Evolutionary conservation across 306 rosid genomes (phyloP).

Genomic region (Boehmeria nivea): DNA sequence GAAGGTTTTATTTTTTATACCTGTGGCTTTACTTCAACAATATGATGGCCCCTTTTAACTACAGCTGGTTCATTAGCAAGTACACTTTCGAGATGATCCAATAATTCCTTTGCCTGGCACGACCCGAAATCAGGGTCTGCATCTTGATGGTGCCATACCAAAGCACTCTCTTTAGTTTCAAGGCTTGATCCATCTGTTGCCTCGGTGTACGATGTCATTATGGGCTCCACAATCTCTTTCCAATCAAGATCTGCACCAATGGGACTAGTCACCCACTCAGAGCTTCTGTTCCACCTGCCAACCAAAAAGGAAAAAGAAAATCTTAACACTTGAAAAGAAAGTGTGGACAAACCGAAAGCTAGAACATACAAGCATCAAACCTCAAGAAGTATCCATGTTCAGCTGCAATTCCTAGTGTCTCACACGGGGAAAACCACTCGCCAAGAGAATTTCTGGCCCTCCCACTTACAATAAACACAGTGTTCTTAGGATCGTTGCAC

Average conservation of each 20-base stretch:
- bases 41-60: slow-evolving; percentile 67
- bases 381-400: slow-evolving; percentile 85
- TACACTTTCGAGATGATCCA: slow-evolving; percentile 69
- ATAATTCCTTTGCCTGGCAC: slow-evolving; percentile 74
- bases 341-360: too few species aligned
- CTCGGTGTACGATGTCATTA: slow-evolving; percentile 67
- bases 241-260: slow-evolving; percentile 61
- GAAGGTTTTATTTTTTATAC: slow-evolving; percentile 25
- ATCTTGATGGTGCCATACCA: slow-evolving; percentile 92
- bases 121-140: slow-evolving; percentile 91
- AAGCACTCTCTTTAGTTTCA: slow-evolving; percentile 66
- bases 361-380: slow-evolving; percentile 36
- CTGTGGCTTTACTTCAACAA: slow-evolving; percentile 92
- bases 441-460: slow-evolving; percentile 61
- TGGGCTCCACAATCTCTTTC: slow-evolving; percentile 69
- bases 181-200: slow-evolving; percentile 80
- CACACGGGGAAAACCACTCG: slow-evolving; percentile 69
- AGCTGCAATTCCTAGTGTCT: slow-evolving; percentile 74
- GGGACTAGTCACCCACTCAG: slow-evolving; percentile 67
- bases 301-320: slow-evolving; percentile 4
- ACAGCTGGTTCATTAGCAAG: slow-evolving; percentile 72
- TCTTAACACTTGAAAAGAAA: neutral
- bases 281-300: slow-evolving; percentile 53
- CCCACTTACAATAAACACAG: slow-evolving; percentile 78
- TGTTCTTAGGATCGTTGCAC: slow-evolving; percentile 65